phyloP scores from a whole-genome alignment of 345 rosid species.

The Pseudoturritis turrita region DNA sequence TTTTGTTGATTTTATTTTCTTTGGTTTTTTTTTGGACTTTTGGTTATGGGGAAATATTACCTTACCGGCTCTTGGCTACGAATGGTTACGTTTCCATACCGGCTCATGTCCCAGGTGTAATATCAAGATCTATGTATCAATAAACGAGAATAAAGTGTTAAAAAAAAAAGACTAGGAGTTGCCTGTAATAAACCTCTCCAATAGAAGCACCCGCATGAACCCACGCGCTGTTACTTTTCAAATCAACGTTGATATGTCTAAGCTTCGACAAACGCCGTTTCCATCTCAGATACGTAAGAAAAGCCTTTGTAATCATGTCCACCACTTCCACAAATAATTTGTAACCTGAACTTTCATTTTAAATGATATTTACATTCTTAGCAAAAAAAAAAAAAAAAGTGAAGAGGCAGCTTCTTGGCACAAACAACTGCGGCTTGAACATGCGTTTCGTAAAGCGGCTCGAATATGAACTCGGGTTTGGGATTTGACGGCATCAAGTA shows the following conservation, averaged over 20 bases:
- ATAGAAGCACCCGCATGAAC: constrained; percentile 66
- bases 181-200: constrained; percentile 50
- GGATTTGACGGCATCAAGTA: constrained; percentile 44
- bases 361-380: too few relatives aligned
- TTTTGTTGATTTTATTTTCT: too few relatives aligned
- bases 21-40: too few relatives aligned
- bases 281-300: constrained; percentile 53
- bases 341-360: too few relatives aligned
- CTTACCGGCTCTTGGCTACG: too few relatives aligned
- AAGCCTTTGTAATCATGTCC: constrained; percentile 78
- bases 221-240: constrained; percentile 56
- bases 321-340: constrained; percentile 61
- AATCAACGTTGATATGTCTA: constrained; percentile 47
- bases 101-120: too few relatives aligned
- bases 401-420: constrained; percentile 42
- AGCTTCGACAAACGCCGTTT: constrained; percentile 54
- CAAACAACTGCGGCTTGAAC: constrained; percentile 69
- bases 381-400: too few relatives aligned
- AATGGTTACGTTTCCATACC: too few relatives aligned
- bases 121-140: too few relatives aligned
- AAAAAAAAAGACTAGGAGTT: too few relatives aligned
- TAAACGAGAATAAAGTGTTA: too few relatives aligned
- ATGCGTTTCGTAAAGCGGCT: constrained; percentile 49
- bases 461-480: constrained; percentile 60
- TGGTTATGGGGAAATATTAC: too few relatives aligned